A percentile compares a stretch with the other conserved stretches of the same genome.
These are phyloP conservation scores for Lanmaoa rubissima DNA, from an alignment of 768 basidiomycete genomes.

Conservation along the genomic window DNA sequence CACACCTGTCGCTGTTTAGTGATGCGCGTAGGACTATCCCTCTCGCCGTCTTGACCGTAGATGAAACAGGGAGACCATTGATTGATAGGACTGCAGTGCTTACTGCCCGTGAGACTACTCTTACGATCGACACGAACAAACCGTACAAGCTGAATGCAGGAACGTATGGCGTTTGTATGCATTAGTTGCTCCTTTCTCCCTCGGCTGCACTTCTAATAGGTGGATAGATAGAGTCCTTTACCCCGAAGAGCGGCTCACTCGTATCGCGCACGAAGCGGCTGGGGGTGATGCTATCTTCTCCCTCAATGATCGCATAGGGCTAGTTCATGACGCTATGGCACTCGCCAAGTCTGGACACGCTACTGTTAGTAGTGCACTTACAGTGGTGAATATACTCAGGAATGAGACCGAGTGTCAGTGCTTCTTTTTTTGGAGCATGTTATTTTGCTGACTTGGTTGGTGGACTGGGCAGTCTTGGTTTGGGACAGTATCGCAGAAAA, in stretches of 20 bases:
- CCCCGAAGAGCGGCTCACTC: slow-evolving; percentile 69
- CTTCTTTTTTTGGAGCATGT: neutral
- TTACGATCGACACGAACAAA: slow-evolving; percentile 70
- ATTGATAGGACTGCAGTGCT: slow-evolving; percentile 67
- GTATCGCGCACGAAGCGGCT: slow-evolving; percentile 80
- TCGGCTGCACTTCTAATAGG: neutral
- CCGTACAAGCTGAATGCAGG: slow-evolving; percentile 90
- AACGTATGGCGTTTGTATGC: slow-evolving; percentile 84
- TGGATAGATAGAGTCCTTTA: slow-evolving; percentile 80
- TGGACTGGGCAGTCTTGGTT: slow-evolving; percentile 59
- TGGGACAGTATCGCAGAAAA: slow-evolving; percentile 69
- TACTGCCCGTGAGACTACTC: slow-evolving; percentile 60
- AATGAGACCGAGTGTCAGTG: slow-evolving; percentile 75
- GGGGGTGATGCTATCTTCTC: slow-evolving; percentile 63
- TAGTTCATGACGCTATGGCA: slow-evolving; percentile 80
- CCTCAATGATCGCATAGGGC: slow-evolving; percentile 84
- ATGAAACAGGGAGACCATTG: slow-evolving; percentile 51
- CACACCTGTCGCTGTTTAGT: neutral
- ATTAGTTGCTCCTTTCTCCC: slow-evolving; percentile 11
- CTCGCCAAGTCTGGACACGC: slow-evolving; percentile 80
- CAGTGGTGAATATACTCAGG: slow-evolving; percentile 64
- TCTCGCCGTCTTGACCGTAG: slow-evolving; percentile 65
- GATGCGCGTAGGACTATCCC: slow-evolving; percentile 67
- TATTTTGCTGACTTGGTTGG: neutral
- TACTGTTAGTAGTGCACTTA: slow-evolving; percentile 73